Conservation (phyloP, 768 basidiomycete species). For the Auriscalpium orientale region DNA sequence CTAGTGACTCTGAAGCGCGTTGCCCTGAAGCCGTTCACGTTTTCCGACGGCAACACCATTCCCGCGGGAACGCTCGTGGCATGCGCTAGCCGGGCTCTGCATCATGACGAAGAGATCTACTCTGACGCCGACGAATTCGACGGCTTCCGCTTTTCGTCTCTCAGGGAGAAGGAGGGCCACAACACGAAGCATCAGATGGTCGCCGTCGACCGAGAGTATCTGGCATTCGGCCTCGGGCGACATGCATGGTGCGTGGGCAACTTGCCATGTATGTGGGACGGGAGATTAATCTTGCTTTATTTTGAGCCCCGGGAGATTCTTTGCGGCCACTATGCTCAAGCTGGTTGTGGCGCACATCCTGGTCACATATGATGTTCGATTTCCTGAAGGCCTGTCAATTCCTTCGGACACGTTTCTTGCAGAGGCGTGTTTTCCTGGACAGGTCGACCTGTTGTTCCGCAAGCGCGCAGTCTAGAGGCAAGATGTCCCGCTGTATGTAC, state of each 20-base stretch:
- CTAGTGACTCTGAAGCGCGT: conserved; percentile 25
- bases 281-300: neutral
- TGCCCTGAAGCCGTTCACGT: conserved; percentile 24
- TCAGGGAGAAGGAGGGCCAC: conserved; percentile 27
- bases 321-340: conserved; percentile 19
- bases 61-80: conserved; percentile 19
- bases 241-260: conserved; percentile 21
- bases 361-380: conserved; percentile 18
- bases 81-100: conserved; percentile 11
- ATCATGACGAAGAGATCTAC: conserved; percentile 20
- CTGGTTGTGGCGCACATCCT: conserved; percentile 18
- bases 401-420: conserved; percentile 1
- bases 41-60: conserved; percentile 27
- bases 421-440: conserved; percentile 1
- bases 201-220: conserved; percentile 21
- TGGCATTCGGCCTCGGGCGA: conserved; percentile 22
- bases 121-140: conserved; percentile 26
- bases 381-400: conserved; percentile 10
- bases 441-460: conserved; percentile 16
- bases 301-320: conserved; percentile 20
- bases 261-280: neutral
- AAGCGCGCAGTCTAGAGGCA: conserved; percentile 4
- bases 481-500: too few relatives aligned
- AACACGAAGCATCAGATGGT: conserved; percentile 27
- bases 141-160: conserved; percentile 40